Evolutionary conservation across 1,139 yeast genomes (phyloP).

Genomic region (Taphrina communis): DNA sequence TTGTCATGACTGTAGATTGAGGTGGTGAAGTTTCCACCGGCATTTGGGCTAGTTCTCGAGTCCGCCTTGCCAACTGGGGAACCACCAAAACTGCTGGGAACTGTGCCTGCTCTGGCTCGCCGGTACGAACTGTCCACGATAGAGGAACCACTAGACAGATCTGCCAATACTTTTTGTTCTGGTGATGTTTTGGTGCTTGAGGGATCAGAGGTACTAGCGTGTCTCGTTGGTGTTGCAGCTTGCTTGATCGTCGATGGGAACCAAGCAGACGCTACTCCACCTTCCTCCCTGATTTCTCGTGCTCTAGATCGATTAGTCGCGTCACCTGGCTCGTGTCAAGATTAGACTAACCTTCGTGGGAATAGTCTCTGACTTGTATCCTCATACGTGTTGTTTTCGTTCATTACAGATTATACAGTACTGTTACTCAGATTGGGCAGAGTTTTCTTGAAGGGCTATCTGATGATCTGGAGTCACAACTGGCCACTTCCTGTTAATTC

Average conservation of each 20-base stretch:
- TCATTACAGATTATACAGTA: constrained; percentile 24
- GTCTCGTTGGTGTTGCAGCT: constrained; percentile 15
- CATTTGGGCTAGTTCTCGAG: constrained; percentile 40
- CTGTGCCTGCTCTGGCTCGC: constrained; percentile 57
- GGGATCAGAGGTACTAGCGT: constrained; percentile 17
- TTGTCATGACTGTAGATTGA: constrained; percentile 43
- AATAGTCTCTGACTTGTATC: constrained; percentile 26
- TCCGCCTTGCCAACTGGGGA: constrained; percentile 42
- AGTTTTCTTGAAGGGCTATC: no score
- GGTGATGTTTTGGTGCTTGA: constrained; percentile 24
- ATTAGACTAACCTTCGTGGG: constrained; percentile 27
- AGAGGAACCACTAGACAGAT: constrained; percentile 23
- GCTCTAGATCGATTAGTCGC: constrained; percentile 23
- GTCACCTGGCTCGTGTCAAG: neutral
- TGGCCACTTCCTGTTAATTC: neutral
- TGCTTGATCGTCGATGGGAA: constrained; percentile 33
- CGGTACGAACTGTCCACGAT: constrained; percentile 42
- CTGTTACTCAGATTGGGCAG: constrained; percentile 2
- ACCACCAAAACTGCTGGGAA: constrained; percentile 55
- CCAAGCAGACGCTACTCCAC: constrained; percentile 37
- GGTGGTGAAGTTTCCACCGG: constrained; percentile 46
- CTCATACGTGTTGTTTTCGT: constrained; percentile 6
- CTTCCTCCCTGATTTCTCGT: constrained; percentile 38
- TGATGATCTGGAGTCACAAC: neutral
- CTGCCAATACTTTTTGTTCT: constrained; percentile 20